These are phyloP conservation scores for Termitomyces titanicus DNA, from an alignment of 768 basidiomycete species.

Conservation along the genomic window DNA sequence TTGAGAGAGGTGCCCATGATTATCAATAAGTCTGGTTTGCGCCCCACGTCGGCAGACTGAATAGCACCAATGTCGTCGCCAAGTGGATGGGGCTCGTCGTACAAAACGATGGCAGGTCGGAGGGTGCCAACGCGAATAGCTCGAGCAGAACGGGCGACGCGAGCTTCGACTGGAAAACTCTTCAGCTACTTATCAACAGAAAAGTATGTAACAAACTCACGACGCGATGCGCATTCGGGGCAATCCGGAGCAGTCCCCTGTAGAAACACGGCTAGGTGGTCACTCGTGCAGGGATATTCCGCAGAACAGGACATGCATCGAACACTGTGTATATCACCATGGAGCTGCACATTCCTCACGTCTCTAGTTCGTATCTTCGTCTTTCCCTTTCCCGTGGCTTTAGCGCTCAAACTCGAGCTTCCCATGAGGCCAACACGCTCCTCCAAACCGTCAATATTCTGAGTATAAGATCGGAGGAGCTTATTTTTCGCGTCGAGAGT, in stretches of 20 bases:
- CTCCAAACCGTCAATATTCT: constrained; percentile 97
- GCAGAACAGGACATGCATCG: constrained; percentile 84
- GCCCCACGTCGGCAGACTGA: constrained; percentile 68
- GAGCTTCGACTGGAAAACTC: constrained; percentile 54
- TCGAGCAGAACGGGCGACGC: constrained; percentile 80
- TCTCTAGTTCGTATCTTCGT: constrained; percentile 63
- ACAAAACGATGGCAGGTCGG: constrained; percentile 91
- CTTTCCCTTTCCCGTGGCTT: constrained; percentile 60
- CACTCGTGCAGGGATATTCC: constrained; percentile 64
- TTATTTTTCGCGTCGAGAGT: constrained; percentile 80
- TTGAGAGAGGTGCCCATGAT: constrained; percentile 98
- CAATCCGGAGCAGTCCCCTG: constrained; percentile 78
- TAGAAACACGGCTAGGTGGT: constrained; percentile 61
- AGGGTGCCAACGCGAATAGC: constrained; percentile 79
- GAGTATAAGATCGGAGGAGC: constrained; percentile 88
- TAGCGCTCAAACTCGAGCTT: constrained; percentile 52
- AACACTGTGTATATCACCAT: constrained; percentile 91
- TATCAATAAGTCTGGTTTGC: constrained; percentile 87
- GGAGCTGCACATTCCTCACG: constrained; percentile 87
- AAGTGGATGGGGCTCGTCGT: constrained; percentile 90
- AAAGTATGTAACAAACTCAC: constrained; percentile 44
- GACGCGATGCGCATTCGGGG: constrained; percentile 77
- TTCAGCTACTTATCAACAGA: constrained; percentile 1
- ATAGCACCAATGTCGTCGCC: constrained; percentile 90
- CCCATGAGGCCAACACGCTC: constrained; percentile 72